Percentiles rank a stretch among this genome's conserved stretches.
Evolutionary conservation across 768 basidiomycete genomes (phyloP).

Genomic region (Suillus sp.): DNA sequence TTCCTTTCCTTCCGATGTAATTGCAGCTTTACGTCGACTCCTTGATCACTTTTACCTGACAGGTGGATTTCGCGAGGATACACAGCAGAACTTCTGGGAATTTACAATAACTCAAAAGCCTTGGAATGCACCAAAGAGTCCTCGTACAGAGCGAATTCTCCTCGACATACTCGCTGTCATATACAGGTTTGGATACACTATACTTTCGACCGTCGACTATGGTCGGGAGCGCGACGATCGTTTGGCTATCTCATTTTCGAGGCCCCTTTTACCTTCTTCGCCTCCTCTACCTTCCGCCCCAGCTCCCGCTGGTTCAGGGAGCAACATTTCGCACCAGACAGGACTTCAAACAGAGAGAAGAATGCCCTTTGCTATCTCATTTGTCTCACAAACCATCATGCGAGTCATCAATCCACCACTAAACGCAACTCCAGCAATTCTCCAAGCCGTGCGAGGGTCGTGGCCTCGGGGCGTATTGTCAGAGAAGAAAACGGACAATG

Average conservation of each 20-base stretch:
- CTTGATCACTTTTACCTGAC: constrained; percentile 51
- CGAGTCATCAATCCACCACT: constrained; percentile 79
- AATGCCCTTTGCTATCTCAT: constrained; percentile 72
- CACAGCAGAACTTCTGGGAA: constrained; percentile 60
- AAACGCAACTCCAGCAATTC: constrained; percentile 73
- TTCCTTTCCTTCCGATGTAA: constrained; percentile 59
- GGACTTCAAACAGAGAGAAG: constrained; percentile 36
- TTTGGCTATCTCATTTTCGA: constrained; percentile 70
- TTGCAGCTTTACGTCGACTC: constrained; percentile 55
- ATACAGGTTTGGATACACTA: constrained; percentile 62
- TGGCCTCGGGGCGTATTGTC: constrained; percentile 82
- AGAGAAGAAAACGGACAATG: constrained; percentile 73
- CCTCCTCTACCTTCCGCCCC: constrained; percentile 42
- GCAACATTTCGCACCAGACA: constrained; percentile 39
- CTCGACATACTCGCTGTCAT: constrained; percentile 66
- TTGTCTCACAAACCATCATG: constrained; percentile 64
- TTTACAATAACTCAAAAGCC: constrained; percentile 70
- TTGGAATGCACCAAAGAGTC: constrained; percentile 70
- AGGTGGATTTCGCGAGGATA: constrained; percentile 54
- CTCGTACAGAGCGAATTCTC: constrained; percentile 66
- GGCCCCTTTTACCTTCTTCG: constrained; percentile 39
- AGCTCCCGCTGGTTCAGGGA: constrained; percentile 41
- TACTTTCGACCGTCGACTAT: constrained; percentile 73
- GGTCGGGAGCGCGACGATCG: constrained; percentile 77
- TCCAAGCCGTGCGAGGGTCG: constrained; percentile 74